Conservation (phyloP, 805 yeast genomes). For the Zygotorulaspora danielsina region DNA sequence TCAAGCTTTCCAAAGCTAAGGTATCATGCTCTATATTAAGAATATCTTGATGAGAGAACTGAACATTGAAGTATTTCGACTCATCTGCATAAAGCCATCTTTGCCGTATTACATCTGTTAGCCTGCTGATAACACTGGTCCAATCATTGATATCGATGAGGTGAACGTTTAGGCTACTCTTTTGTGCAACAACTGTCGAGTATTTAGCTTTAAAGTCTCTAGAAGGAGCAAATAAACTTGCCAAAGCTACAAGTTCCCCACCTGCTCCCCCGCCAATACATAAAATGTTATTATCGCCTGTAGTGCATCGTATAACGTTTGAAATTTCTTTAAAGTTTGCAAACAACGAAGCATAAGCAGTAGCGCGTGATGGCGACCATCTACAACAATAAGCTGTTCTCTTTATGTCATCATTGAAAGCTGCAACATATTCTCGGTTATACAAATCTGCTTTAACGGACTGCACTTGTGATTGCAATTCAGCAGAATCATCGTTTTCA, state of each 20-base stretch:
- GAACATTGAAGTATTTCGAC: slow-evolving; percentile 31
- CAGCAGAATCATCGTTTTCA: slow-evolving; percentile 15
- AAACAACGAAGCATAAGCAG: slow-evolving; percentile 68
- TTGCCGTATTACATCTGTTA: slow-evolving; percentile 42
- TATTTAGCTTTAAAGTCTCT: slow-evolving; percentile 27
- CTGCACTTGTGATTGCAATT: slow-evolving; percentile 45
- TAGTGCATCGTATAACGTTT: slow-evolving; percentile 21
- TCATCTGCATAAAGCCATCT: slow-evolving; percentile 51
- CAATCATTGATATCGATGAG: slow-evolving; percentile 80
- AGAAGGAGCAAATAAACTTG: slow-evolving; percentile 48
- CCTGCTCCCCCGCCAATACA: slow-evolving; percentile 91
- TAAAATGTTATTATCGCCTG: slow-evolving; percentile 39
- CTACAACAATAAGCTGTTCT: slow-evolving; percentile 74
- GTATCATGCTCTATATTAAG: slow-evolving; percentile 29
- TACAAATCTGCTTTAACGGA: slow-evolving; percentile 63
- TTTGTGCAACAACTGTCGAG: neutral
- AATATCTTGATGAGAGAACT: slow-evolving; percentile 38
- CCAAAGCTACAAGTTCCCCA: slow-evolving; percentile 64
- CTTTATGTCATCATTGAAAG: slow-evolving; percentile 60
- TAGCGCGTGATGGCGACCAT: slow-evolving; percentile 82
- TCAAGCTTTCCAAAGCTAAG: slow-evolving; percentile 30
- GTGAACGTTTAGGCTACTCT: slow-evolving; percentile 41
- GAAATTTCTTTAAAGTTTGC: slow-evolving; percentile 40
- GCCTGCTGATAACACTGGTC: slow-evolving; percentile 47
- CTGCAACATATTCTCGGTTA: slow-evolving; percentile 64